A percentile compares a stretch with the other conserved stretches of the same genome.
Conservation (phyloP, 495 filamentous ascomycete genomes). For the Evernia prunastri region DNA sequence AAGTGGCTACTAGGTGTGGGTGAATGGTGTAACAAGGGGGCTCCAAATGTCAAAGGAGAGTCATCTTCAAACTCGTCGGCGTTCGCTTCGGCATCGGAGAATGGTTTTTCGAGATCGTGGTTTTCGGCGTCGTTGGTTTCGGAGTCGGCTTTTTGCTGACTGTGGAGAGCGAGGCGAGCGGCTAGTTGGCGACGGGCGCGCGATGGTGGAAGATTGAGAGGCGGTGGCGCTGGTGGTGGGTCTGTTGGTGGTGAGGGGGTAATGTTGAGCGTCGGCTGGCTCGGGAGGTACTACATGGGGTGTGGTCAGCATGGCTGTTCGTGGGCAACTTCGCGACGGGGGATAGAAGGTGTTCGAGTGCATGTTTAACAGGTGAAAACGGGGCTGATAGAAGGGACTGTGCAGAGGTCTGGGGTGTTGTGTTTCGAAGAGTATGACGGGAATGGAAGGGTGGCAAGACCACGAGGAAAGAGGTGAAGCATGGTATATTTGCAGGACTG, state of each 20-base stretch:
- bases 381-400: background rate
- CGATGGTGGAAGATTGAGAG: constrained; percentile 73
- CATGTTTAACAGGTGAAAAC: background rate
- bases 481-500: constrained; percentile 10
- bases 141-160: constrained; percentile 50
- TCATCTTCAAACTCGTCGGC: constrained; percentile 17
- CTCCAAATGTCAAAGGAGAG: constrained; percentile 4
- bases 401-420: background rate
- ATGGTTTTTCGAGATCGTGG: background rate
- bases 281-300: constrained; percentile 29
- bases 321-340: background rate
- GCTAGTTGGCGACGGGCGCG: constrained; percentile 82
- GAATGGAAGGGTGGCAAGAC: background rate
- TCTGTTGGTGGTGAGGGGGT: constrained; percentile 29
- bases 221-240: constrained; percentile 54
- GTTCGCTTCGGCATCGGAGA: background rate
- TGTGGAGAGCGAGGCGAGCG: constrained; percentile 72
- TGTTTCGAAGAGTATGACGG: background rate
- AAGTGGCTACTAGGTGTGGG: background rate
- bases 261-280: constrained; percentile 29
- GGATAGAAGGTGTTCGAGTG: background rate
- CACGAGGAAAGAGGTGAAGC: constrained; percentile 4
- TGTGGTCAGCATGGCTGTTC: constrained; percentile 16
- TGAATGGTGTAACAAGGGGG: constrained; percentile 3
- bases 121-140: constrained; percentile 16